These are phyloP conservation scores for Phytophthora nicotianae DNA, from an alignment of 352 stramenopile genomes.

Conservation along the genomic window DNA sequence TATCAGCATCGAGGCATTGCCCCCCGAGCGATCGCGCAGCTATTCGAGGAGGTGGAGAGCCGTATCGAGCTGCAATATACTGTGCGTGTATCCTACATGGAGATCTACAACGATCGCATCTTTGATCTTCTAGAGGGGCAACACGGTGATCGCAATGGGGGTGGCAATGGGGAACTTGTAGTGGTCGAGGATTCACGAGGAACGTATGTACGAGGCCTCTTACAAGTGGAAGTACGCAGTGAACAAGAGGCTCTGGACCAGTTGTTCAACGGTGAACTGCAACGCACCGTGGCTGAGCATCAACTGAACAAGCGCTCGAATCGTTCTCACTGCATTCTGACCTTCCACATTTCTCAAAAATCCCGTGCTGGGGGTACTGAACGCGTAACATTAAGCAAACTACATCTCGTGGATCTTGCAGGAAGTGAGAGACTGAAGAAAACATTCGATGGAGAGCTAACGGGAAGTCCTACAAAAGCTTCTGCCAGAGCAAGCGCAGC, in stretches of 20 bases:
- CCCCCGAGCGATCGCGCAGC: conserved; percentile 83
- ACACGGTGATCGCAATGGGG: conserved; percentile 16
- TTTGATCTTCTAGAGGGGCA: conserved; percentile 87
- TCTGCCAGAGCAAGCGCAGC: conserved; percentile 19
- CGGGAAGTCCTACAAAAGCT: conserved; percentile 20
- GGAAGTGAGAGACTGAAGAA: conserved; percentile 95
- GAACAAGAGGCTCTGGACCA: conserved; percentile 92
- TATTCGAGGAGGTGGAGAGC: conserved; percentile 91
- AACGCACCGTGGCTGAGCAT: conserved; percentile 93
- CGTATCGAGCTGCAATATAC: conserved; percentile 89
- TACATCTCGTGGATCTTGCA: conserved; percentile 95
- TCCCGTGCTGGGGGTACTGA: conserved; percentile 74
- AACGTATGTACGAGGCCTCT: conserved; percentile 89
- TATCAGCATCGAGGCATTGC: conserved; percentile 92
- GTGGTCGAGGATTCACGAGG: conserved; percentile 85
- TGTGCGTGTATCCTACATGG: conserved; percentile 93
- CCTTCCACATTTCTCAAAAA: conserved; percentile 91
- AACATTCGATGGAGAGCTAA: conserved; percentile 72
- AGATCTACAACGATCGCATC: conserved; percentile 97
- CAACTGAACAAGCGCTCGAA: conserved; percentile 95
- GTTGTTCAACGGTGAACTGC: conserved; percentile 92
- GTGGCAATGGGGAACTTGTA: conserved; percentile 62
- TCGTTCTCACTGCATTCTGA: conserved; percentile 94
- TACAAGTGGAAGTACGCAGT: conserved; percentile 73
- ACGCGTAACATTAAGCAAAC: conserved; percentile 84